A percentile compares a stretch with the other conserved stretches of the same genome.
Evolutionary conservation across 139 green algal species (phyloP).

Genomic region (Chlamydomonas sp.): DNA sequence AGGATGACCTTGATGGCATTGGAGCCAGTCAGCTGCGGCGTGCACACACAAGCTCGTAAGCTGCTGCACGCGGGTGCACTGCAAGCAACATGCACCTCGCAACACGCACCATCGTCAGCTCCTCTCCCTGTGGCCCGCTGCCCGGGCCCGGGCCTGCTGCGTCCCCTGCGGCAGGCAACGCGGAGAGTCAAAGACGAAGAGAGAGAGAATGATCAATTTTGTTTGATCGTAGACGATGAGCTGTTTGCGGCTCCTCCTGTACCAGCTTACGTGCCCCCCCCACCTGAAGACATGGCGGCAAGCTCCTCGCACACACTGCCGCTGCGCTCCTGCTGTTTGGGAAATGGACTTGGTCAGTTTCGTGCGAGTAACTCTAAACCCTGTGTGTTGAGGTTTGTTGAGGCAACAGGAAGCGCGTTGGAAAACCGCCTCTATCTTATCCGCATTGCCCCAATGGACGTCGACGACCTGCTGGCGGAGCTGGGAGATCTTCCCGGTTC

Average conservation of each 20-base stretch:
- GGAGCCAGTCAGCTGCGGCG: conserved; percentile 35
- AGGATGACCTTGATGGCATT: conserved; percentile 53
- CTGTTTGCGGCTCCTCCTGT: not conserved
- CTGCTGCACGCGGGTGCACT: too few relatives aligned
- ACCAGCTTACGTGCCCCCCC: not conserved
- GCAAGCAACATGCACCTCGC: too few relatives aligned
- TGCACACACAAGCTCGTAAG: not conserved
- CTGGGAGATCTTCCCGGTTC: conserved; percentile 28
- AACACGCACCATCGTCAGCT: conserved; percentile 39
- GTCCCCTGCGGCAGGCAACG: conserved; percentile 1
- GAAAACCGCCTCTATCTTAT: not conserved
- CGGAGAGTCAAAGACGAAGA: not conserved
- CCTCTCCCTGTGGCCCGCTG: conserved; percentile 33
- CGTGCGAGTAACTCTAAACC: too few relatives aligned
- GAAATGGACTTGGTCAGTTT: too few relatives aligned
- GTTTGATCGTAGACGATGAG: not conserved
- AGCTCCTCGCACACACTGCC: too few relatives aligned
- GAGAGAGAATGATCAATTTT: not conserved
- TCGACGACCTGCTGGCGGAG: conserved; percentile 29
- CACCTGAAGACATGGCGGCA: not conserved
- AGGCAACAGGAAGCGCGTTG: not conserved
- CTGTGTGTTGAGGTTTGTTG: not conserved
- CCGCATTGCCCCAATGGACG: not conserved
- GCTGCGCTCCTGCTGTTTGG: too few relatives aligned
- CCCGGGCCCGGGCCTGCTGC: conserved; percentile 8